Conservation (phyloP, 176 grass and related monocot genomes). For the Aegilops tauschii region DNA sequence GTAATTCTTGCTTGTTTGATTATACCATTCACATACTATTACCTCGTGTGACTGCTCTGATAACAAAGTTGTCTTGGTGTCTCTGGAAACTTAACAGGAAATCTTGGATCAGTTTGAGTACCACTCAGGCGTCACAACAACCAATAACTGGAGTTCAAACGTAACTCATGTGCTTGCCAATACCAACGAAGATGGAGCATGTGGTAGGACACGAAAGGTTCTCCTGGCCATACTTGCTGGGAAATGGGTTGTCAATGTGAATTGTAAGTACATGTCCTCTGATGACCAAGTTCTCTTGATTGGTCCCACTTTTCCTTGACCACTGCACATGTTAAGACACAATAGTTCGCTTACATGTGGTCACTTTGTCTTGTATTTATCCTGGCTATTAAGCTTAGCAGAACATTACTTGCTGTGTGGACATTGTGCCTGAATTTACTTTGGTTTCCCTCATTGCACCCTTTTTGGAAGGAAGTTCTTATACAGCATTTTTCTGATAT, state of each 20-base stretch:
- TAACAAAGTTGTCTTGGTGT: conserved; percentile 6
- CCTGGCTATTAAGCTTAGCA: not conserved
- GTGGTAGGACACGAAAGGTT: conserved; percentile 83
- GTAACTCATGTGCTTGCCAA: conserved; percentile 84
- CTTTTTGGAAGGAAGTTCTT: conserved; percentile 11
- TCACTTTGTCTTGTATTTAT: not conserved
- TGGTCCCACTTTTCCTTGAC: not conserved
- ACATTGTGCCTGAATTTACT: not conserved
- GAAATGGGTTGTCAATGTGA: conserved; percentile 85
- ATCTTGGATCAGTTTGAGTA: conserved; percentile 62
- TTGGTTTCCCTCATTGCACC: not conserved
- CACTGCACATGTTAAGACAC: not conserved
- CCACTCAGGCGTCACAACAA: conserved; percentile 52
- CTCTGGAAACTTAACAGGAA: conserved; percentile 47
- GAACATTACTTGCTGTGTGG: not conserved
- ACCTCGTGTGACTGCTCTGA: not conserved
- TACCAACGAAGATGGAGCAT: conserved; percentile 65
- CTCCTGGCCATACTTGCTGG: conserved; percentile 91
- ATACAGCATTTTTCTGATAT: conserved; percentile 21
- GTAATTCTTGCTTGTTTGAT: conserved; percentile 31
- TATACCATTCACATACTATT: conserved; percentile 3
- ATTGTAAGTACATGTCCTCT: conserved; percentile 63
- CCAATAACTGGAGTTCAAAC: conserved; percentile 56
- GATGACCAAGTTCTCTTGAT: not conserved
- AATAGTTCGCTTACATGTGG: not conserved